Evolutionary conservation across 2,329 filamentous ascomycete genomes (phyloP).

Genomic region (Scortechinia acanthostroma): DNA sequence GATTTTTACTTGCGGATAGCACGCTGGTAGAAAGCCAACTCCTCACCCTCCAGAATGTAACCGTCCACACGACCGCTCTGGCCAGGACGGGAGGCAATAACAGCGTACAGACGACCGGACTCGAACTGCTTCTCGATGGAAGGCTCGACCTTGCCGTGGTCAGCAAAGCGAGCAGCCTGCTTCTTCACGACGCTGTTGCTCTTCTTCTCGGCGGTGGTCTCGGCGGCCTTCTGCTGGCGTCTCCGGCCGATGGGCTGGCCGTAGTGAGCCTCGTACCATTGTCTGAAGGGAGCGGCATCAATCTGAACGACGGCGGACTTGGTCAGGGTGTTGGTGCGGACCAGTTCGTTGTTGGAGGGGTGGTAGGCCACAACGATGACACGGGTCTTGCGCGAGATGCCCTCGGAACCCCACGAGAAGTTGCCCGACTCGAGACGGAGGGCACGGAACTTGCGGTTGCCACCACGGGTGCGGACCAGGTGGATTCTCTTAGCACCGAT

Average conservation of each 20-base stretch:
- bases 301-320: slow-evolving; percentile 97
- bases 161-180: slow-evolving; percentile 80
- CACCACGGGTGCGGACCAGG: slow-evolving; percentile 92
- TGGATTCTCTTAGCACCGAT: slow-evolving; percentile 96
- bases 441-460: slow-evolving; percentile 99
- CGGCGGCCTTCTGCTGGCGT: slow-evolving; percentile 72
- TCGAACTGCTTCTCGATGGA: slow-evolving; percentile 98
- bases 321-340: slow-evolving; percentile 99
- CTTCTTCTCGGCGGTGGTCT: slow-evolving; percentile 75
- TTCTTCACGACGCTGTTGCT: slow-evolving; percentile 93
- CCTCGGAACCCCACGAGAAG: slow-evolving; percentile 99
- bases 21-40: slow-evolving; percentile 3
- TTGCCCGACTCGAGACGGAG: slow-evolving; percentile 98
- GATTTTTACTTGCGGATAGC: slow-evolving; percentile 1
- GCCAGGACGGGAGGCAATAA: slow-evolving; percentile 85
- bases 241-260: slow-evolving; percentile 80
- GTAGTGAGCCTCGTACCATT: slow-evolving; percentile 99
- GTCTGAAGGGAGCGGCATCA: slow-evolving; percentile 96
- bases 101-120: slow-evolving; percentile 93
- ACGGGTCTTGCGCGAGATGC: slow-evolving; percentile 96
- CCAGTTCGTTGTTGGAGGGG: slow-evolving; percentile 99
- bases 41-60: slow-evolving; percentile 1
- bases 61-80: slow-evolving; percentile 92
- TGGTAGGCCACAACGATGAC: slow-evolving; percentile 98
- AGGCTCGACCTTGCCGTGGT: slow-evolving; percentile 83